Evolutionary conservation across 306 rosid genomes (phyloP).

Genomic region (Lathyrus tuberosus): DNA sequence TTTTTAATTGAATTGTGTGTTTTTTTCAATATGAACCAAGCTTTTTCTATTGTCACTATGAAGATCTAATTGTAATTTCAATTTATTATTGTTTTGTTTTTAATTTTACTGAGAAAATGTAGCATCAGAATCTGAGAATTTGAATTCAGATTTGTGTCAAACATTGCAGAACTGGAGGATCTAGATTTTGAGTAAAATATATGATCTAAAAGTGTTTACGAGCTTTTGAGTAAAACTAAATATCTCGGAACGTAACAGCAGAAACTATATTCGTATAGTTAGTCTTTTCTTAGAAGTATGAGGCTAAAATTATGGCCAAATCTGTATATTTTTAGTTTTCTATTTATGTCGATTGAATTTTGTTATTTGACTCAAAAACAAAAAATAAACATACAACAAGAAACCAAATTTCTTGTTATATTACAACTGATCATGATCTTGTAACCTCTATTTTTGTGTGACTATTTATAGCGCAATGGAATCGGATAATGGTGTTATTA

Average conservation of each 20-base stretch:
- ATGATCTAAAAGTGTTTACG: not conserved
- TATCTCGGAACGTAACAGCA: no score
- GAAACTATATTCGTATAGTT: no score
- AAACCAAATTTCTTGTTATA: not conserved
- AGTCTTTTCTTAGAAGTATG: no score
- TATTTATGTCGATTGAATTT: not conserved
- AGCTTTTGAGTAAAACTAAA: not conserved
- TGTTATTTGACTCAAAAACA: slow-evolving; percentile 12
- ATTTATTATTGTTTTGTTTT: slow-evolving; percentile 26
- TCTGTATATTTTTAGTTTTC: slow-evolving; percentile 3
- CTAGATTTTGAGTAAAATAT: slow-evolving; percentile 8
- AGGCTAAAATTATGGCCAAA: not conserved
- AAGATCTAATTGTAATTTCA: slow-evolving; percentile 36
- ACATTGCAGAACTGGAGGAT: not conserved
- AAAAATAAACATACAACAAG: not conserved
- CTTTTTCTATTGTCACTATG: slow-evolving; percentile 27
- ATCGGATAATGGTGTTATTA: slow-evolving; percentile 59
- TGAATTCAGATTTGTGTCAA: slow-evolving; percentile 34
- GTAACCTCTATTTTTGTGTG: not conserved
- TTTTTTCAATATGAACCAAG: slow-evolving; percentile 31
- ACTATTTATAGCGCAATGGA: slow-evolving; percentile 58
- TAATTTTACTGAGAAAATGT: slow-evolving; percentile 18
- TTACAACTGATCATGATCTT: slow-evolving; percentile 9
- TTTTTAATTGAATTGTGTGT: slow-evolving; percentile 39
- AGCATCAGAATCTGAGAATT: slow-evolving; percentile 32